Base-by-base conservation (phyloP, 345 rosid genomes). In the Eucalyptus sp. region DNA sequence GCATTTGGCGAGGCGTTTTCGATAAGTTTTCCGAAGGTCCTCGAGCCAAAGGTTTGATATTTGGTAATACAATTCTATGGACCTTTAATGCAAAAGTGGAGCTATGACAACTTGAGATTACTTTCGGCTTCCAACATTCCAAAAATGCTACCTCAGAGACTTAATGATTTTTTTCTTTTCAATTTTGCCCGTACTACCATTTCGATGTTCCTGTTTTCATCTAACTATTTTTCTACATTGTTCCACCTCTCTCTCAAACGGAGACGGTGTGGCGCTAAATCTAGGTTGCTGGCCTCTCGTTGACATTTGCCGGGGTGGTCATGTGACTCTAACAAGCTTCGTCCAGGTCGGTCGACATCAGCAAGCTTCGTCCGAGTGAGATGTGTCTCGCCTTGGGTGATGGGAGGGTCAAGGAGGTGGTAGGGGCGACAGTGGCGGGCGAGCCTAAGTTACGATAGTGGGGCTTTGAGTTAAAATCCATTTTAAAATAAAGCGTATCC, bases 261-360 rank as follows among this genome's bases (percentile, higher is more conserved):
- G 37, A 64, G 37, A 64, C 37, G 5, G 15, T 3, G 18, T 64
- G 5, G 37, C 20, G 15, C 33, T n/a, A 64, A 29, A 64, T n/a
- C 37, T n/a, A 64, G 76, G 18, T 64, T 16, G 37, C 18, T 7
- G 37, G 76, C 76, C 76, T 64, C 17, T 14, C 3, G 17, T 64
- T 6, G 10, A 64, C 76, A 15, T 33, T 64, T 8, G 37, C 76
- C 10, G 17, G 18, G 76, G 58, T 52, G 20, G 41, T n/a, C 37
- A 8, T 16, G 10, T 8, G 41, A 14, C 18, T 8, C 41, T 1
- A 0, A 15, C 5, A 7, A 7, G 37, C 2, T 64, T 64, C 18
- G 37, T 7, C 5, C 0, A n/a, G 76, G 76, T 64, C 18, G 37
- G 7, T 29, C 33, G 68, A 62, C 68, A 6, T 0, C 31, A 7